Base-by-base conservation (phyloP, 1,139 yeast species). In the Eremothecium sinecaudum region DNA sequence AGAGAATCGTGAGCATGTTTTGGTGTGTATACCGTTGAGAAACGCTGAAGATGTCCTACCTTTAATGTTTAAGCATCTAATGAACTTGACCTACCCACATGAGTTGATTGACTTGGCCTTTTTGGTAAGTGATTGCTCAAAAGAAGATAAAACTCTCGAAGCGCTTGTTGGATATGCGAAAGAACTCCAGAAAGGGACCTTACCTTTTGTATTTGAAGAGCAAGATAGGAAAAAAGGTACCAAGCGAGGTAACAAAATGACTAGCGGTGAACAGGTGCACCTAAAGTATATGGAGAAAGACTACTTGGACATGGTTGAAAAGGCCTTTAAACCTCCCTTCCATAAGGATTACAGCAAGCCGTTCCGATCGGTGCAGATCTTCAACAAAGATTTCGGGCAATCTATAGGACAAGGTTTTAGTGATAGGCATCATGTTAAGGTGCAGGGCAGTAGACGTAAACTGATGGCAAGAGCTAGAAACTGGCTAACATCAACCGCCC, bases 391-490 rank as follows among this genome's bases (percentile, higher is more conserved):
- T 58, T 84, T 84, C 53, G 94, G 94, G 11, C 87, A 79, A 57
- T 69, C 69, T 5, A 78, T 79, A 44, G 90, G 92, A 9, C 93
- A 82, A 54, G 94, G 96, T 3, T 87, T 90, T 57, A 73, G 82
- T 44, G 93, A 82, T 53, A 65, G 94, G 42, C 95, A 84, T 53
- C 92, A 83, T 13, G 92, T 83, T 31, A 82, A 81, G 53, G 87
- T 81, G 15, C 95, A 84, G 60, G 95, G 93, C 11, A 79, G 82
- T 24, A 70, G 95, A 49, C 66, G 95, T 42, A 83, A 81, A 53
- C 61, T 82, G 42, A 82, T 84, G 94, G 94, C 93, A 2, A 66
- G 92, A 39, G 94, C 94, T 3, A 68, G 95, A 56, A 84, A 84
- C 57, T 84, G 93, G 92, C 63, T 84, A 34, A 72, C 87, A 3